phyloP scores from a whole-genome alignment of 2,329 filamentous ascomycete species.

The Trichoderma polysporum region DNA sequence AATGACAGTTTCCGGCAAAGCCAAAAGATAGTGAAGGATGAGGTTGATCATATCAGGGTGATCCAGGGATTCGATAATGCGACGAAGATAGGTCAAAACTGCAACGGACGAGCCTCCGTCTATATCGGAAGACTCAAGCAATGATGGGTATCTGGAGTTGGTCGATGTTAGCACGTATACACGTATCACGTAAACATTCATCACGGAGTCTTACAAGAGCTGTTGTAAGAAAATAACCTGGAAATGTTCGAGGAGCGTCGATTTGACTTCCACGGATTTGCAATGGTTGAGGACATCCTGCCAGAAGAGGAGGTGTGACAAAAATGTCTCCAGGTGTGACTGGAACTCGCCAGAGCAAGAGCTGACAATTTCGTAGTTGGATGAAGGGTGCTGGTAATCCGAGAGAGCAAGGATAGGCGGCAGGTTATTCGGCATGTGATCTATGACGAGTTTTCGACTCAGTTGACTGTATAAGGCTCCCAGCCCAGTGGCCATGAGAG shows the following conservation, averaged over 20 bases:
- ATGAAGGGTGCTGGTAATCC: constrained; percentile 75
- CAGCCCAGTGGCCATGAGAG: constrained; percentile 92
- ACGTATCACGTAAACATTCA: neutral
- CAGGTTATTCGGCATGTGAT: constrained; percentile 70
- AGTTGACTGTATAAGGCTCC: constrained; percentile 71
- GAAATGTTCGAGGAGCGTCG: constrained; percentile 92
- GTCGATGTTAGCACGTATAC: neutral
- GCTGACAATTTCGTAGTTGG: constrained; percentile 69
- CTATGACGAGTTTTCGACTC: constrained; percentile 76
- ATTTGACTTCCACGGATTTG: constrained; percentile 85
- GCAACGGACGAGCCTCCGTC: constrained; percentile 96
- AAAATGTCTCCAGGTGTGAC: constrained; percentile 85
- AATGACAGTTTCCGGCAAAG: constrained; percentile 61
- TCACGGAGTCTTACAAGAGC: constrained; percentile 63
- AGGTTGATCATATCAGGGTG: constrained; percentile 93
- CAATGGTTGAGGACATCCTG: constrained; percentile 98
- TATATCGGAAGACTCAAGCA: constrained; percentile 94
- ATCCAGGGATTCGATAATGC: constrained; percentile 86
- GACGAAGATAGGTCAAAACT: constrained; percentile 87
- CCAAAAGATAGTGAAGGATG: constrained; percentile 88
- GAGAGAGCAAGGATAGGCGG: constrained; percentile 86
- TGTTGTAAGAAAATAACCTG: constrained; percentile 96
- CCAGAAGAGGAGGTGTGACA: constrained; percentile 96
- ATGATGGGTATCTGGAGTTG: constrained; percentile 74
- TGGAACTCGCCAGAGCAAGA: constrained; percentile 75